phyloP scores from a whole-genome alignment of 2,329 filamentous ascomycete species.

The Ceratocystis huliohia region DNA sequence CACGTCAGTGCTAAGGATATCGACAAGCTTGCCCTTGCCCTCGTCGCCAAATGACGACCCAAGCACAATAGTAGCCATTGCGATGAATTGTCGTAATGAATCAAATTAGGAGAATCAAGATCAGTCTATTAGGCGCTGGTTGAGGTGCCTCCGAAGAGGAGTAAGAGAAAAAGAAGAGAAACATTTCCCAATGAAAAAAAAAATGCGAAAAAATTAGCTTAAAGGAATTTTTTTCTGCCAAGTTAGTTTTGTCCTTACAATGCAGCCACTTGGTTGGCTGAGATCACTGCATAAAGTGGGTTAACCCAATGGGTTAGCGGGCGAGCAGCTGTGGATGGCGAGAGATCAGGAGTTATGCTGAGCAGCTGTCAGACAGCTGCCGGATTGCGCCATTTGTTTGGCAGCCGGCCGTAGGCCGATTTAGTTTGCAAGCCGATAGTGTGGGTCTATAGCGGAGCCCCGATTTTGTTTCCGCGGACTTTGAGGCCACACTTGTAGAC shows the following conservation, averaged over 20 bases:
- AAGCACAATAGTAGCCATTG: slow-evolving; percentile 21
- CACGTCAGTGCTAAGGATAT: slow-evolving; percentile 20
- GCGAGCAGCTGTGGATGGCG: neutral
- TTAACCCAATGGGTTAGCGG: neutral
- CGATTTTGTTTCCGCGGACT: slow-evolving; percentile 4
- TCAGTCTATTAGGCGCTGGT: slow-evolving; percentile 19
- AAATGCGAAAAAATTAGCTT: slow-evolving; percentile 14
- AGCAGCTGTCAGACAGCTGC: neutral
- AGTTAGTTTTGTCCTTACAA: neutral
- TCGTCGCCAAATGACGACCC: slow-evolving; percentile 21
- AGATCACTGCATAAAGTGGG: neutral
- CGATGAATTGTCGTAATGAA: slow-evolving; percentile 19
- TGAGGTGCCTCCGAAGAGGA: slow-evolving; percentile 21
- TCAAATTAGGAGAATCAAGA: slow-evolving; percentile 15
- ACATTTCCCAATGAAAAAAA: slow-evolving; percentile 5
- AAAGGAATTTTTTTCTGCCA: slow-evolving; percentile 12
- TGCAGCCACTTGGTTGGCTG: neutral
- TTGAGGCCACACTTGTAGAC: neutral
- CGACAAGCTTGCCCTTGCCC: slow-evolving; percentile 21
- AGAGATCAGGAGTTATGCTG: neutral
- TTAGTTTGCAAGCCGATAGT: neutral
- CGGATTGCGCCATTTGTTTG: too few species aligned
- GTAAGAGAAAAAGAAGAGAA: slow-evolving; percentile 21
- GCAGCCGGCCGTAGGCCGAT: neutral
- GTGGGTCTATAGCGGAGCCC: neutral